Percentiles rank a stretch among this genome's conserved stretches.
Evolutionary conservation across 768 basidiomycete genomes (phyloP).

Genomic region (Cystofilobasidium macerans): DNA sequence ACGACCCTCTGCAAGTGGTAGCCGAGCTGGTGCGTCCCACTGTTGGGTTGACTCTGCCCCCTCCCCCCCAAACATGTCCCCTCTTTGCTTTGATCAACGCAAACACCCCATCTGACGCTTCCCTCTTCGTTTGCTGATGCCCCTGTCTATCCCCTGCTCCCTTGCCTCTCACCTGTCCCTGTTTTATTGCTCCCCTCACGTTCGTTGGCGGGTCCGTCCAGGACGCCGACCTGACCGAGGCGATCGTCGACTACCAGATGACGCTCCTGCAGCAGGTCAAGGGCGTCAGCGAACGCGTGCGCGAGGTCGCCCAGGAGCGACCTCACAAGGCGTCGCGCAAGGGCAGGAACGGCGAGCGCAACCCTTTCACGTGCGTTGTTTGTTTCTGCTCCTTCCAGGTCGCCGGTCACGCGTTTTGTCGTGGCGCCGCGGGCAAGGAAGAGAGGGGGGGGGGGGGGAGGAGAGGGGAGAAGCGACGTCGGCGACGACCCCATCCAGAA

Average conservation of each 20-base stretch:
- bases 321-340: not conserved
- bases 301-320: slow-evolving; percentile 27
- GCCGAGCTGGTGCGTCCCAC: not conserved
- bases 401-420: too few species aligned
- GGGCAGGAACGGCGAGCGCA: slow-evolving; percentile 13
- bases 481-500: too few species aligned
- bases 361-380: slow-evolving; percentile 18
- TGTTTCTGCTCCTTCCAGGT: not conserved
- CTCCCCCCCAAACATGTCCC: slow-evolving; percentile 1
- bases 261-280: slow-evolving; percentile 33
- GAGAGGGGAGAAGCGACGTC: too few species aligned
- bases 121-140: not conserved
- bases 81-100: too few species aligned
- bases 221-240: slow-evolving; percentile 35
- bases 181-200: too few species aligned
- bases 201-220: slow-evolving; percentile 16
- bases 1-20: not conserved
- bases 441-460: too few species aligned
- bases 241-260: slow-evolving; percentile 37
- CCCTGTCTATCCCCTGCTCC: too few species aligned
- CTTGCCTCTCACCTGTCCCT: too few species aligned
- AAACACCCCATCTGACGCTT: slow-evolving; percentile 10
- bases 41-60: not conserved
- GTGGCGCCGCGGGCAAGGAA: not conserved
- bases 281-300: slow-evolving; percentile 23